phyloP scores from a whole-genome alignment of 495 filamentous ascomycete species.

The Astrothelium macrocarpum region DNA sequence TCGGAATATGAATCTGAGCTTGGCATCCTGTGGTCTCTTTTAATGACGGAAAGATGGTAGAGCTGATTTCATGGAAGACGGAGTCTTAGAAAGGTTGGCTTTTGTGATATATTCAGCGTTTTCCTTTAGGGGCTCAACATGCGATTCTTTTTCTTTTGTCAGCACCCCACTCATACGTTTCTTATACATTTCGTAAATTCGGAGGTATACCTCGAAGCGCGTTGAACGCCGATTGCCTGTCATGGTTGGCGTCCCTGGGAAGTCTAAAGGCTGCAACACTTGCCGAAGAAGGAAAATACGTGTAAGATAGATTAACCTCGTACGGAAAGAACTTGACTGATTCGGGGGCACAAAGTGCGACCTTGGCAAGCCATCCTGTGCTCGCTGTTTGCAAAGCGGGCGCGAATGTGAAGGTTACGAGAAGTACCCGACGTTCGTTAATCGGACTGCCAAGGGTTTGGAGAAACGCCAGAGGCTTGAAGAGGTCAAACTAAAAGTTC shows the following conservation, averaged over 20 bases:
- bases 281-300: neutral
- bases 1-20: too few species aligned
- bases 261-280: constrained; percentile 4
- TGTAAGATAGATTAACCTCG: neutral
- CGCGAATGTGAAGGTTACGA: constrained; percentile 1
- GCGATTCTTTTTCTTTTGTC: too few species aligned
- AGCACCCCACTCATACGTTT: too few species aligned
- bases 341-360: constrained; percentile 1
- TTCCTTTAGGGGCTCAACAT: too few species aligned
- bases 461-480: neutral
- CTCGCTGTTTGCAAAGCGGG: neutral
- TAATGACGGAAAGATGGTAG: neutral
- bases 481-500: neutral
- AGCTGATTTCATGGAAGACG: neutral
- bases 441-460: neutral
- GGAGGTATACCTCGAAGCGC: neutral
- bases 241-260: constrained; percentile 1
- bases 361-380: neutral
- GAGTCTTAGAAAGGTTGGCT: neutral
- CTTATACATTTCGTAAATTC: neutral
- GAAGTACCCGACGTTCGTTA: neutral
- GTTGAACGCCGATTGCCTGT: neutral
- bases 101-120: neutral
- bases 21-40: too few species aligned
- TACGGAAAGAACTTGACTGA: neutral